Percentiles rank a stretch among this genome's conserved stretches.
phyloP scores from a whole-genome alignment of 2,329 filamentous ascomycete genomes.

The Chaetomium globosum region DNA sequence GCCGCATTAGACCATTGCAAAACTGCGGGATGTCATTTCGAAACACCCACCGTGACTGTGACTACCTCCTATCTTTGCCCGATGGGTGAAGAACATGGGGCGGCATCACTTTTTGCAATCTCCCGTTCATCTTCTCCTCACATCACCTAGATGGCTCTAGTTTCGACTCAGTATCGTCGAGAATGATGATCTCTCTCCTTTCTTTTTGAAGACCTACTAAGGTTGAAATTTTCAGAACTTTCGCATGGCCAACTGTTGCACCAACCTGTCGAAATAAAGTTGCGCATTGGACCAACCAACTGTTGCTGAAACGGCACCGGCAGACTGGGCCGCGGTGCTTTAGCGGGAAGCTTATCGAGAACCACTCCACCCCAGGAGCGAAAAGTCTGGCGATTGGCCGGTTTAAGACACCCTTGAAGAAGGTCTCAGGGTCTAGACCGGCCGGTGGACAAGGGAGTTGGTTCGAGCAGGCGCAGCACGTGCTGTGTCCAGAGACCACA shows the following conservation, averaged over 20 bases:
- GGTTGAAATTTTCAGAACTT: background rate
- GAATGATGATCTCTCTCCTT: background rate
- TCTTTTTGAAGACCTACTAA: background rate
- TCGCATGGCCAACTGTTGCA: background rate
- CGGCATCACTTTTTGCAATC: background rate
- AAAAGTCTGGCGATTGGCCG: slow-evolving; percentile 20
- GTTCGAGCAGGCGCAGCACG: background rate
- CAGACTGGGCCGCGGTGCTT: slow-evolving; percentile 29
- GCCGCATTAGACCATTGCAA: slow-evolving; percentile 8
- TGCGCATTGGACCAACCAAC: slow-evolving; percentile 18
- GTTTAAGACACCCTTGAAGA: background rate
- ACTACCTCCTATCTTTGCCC: background rate
- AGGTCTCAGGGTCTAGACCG: slow-evolving; percentile 18
- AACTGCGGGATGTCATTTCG: background rate
- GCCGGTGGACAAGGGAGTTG: slow-evolving; percentile 6
- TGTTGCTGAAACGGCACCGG: slow-evolving; percentile 16
- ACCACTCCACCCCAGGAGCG: background rate
- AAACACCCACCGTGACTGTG: background rate
- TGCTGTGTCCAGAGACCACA: background rate
- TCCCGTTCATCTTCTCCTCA: background rate
- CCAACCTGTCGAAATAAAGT: slow-evolving; percentile 31
- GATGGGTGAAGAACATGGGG: background rate
- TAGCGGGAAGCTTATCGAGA: slow-evolving; percentile 25
- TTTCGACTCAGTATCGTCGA: background rate
- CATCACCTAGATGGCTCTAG: background rate